A percentile compares a stretch with the other conserved stretches of the same genome.
Evolutionary conservation across 495 filamentous ascomycete species (phyloP).

Genomic region (Aspergillus nidulans): DNA sequence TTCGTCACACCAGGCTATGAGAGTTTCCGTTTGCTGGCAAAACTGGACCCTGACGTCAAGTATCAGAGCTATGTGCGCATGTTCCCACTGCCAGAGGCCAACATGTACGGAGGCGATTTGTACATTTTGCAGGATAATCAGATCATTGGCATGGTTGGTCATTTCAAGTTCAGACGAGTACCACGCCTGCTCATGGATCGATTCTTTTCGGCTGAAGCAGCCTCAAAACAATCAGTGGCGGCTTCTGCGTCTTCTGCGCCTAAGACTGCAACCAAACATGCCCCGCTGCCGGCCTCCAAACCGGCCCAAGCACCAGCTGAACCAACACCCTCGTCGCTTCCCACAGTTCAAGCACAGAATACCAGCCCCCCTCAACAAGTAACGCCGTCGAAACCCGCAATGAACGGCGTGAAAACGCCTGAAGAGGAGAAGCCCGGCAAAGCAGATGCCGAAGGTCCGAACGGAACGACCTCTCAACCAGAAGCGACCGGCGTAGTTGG

Average conservation of each 20-base stretch:
- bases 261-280: background rate
- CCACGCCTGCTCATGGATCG: constrained; percentile 23
- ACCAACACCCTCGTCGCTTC: background rate
- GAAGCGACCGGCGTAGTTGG: constrained; percentile 2
- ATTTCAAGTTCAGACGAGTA: constrained; percentile 30
- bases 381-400: background rate
- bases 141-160: constrained; percentile 31
- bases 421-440: background rate
- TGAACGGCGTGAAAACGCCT: background rate
- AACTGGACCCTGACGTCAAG: constrained; percentile 24
- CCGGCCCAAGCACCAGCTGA: background rate
- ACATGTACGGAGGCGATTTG: constrained; percentile 32
- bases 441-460: background rate
- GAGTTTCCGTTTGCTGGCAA: constrained; percentile 23
- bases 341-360: background rate
- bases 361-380: background rate
- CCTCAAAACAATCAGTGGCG: background rate
- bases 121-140: constrained; percentile 33
- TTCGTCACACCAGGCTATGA: constrained; percentile 37
- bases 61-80: constrained; percentile 40
- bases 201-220: constrained; percentile 25
- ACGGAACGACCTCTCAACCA: background rate
- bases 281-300: background rate
- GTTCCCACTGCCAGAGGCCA: constrained; percentile 28
- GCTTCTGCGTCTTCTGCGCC: background rate